These are phyloP conservation scores for Nicotiana noctiflora DNA, from an alignment of 257 asterid species.

Conservation along the genomic window DNA sequence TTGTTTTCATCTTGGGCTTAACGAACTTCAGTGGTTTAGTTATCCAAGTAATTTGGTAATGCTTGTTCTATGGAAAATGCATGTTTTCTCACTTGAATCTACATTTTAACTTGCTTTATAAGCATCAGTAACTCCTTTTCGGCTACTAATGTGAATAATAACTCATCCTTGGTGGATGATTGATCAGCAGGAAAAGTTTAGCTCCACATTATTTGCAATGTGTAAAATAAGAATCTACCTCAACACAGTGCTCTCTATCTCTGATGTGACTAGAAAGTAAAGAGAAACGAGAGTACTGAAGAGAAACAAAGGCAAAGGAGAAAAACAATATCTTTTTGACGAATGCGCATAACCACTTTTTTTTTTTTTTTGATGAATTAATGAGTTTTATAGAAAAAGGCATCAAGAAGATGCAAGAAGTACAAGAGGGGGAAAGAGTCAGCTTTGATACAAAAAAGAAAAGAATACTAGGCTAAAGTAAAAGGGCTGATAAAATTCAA, in stretches of 20 bases:
- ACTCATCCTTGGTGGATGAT: not conserved
- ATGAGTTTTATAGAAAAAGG: too few species aligned
- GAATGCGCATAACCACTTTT: not conserved
- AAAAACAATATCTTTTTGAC: not conserved
- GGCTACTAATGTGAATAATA: not conserved
- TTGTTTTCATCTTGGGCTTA: slow-evolving; percentile 12
- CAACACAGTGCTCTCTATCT: not conserved
- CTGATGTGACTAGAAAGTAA: not conserved
- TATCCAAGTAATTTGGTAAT: not conserved
- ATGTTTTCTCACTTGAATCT: not conserved
- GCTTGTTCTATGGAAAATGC: not conserved
- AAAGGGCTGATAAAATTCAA: too few species aligned
- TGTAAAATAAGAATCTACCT: not conserved
- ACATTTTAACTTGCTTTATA: not conserved
- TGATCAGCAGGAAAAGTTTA: not conserved
- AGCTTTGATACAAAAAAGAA: too few species aligned
- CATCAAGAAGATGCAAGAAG: too few species aligned
- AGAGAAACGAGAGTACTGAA: not conserved
- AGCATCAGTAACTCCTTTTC: not conserved
- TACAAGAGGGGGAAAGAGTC: too few species aligned
- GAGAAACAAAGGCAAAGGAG: not conserved
- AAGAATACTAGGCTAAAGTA: too few species aligned
- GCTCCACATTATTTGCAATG: not conserved
- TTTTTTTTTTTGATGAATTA: too few species aligned
- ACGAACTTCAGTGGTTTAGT: not conserved